These are phyloP conservation scores for Metschnikowia reukaufii DNA, from an alignment of 805 yeast species.

Conservation along the genomic window DNA sequence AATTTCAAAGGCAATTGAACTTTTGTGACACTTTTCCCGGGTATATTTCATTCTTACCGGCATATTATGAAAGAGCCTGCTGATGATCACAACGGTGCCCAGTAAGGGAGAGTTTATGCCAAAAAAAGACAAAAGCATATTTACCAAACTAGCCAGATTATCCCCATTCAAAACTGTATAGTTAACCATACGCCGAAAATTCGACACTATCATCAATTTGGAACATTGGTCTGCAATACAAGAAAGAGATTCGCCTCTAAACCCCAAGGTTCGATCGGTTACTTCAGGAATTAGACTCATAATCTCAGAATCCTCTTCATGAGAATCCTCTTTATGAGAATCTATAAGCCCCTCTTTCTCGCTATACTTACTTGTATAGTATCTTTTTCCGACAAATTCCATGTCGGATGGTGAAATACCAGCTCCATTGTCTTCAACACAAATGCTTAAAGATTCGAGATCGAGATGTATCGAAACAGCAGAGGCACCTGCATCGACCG, in stretches of 20 bases:
- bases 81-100: constrained; percentile 42
- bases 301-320: not conserved
- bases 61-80: constrained; percentile 41
- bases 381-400: constrained; percentile 43
- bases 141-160: not conserved
- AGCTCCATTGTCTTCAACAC: constrained; percentile 65
- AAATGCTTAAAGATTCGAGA: constrained; percentile 29
- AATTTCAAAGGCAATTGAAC: constrained; percentile 27
- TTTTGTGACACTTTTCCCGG: constrained; percentile 18
- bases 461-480: constrained; percentile 36
- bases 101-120: not conserved
- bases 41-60: constrained; percentile 44
- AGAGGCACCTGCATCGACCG: constrained; percentile 54
- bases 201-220: not conserved
- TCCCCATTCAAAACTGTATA: not conserved
- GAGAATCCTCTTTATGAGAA: too few species aligned
- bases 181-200: not conserved
- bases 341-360: not conserved
- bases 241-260: not conserved
- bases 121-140: constrained; percentile 2
- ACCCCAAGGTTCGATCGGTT: not conserved
- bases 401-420: constrained; percentile 61
- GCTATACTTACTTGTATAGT: constrained; percentile 26
- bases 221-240: constrained; percentile 3
- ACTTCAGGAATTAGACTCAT: not conserved